Conservation (phyloP, 108 stramenopile species). For the Parmales sp. region DNA sequence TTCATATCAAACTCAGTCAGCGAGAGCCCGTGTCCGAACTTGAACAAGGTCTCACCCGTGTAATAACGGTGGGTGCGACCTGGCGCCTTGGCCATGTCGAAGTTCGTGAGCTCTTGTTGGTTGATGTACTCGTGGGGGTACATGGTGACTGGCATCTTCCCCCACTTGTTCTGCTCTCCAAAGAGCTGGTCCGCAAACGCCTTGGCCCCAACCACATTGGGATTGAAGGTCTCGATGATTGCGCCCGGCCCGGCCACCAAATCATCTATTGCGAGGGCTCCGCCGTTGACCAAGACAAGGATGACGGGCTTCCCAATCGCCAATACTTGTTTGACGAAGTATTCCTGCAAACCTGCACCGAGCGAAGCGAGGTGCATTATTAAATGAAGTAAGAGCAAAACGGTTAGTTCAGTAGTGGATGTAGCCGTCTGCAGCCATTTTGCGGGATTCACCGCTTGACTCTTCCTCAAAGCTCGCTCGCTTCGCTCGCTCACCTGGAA, state of each 20-base stretch:
- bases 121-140: background rate
- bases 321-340: constrained; percentile 14
- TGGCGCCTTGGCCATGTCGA: background rate
- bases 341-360: too few species aligned
- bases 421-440: too few species aligned
- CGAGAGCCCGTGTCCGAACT: background rate
- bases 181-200: background rate
- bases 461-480: too few species aligned
- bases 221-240: background rate
- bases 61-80: background rate
- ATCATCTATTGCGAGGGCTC: background rate
- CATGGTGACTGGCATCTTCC: background rate
- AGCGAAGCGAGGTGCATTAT: too few species aligned
- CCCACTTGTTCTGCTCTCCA: background rate
- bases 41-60: background rate
- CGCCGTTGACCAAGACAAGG: background rate
- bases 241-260: background rate
- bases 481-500: too few species aligned
- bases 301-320: background rate
- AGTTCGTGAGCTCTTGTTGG: background rate
- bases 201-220: background rate
- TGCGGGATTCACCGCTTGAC: too few species aligned
- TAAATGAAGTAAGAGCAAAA: too few species aligned
- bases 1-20: background rate
- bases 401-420: too few species aligned